phyloP scores from a whole-genome alignment of 2,329 filamentous ascomycete species.

The Ascochyta lentis region DNA sequence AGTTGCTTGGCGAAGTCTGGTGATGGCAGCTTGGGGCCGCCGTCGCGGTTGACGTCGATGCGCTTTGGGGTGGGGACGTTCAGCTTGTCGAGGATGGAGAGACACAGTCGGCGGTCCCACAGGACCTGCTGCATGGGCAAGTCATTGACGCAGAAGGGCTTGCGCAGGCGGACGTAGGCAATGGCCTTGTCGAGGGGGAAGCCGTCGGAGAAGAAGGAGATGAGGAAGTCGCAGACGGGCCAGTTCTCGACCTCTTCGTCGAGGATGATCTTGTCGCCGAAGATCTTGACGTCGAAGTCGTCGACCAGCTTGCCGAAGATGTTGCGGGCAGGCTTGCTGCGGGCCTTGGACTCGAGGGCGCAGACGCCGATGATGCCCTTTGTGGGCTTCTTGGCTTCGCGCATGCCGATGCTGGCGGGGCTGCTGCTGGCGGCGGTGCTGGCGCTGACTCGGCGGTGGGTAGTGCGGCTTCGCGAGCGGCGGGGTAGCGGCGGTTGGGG shows the following conservation, averaged over 20 bases:
- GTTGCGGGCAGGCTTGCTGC: constrained; percentile 95
- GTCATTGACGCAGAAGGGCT: constrained; percentile 97
- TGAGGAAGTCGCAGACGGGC: constrained; percentile 94
- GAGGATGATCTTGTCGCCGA: constrained; percentile 97
- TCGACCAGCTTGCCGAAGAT: constrained; percentile 92
- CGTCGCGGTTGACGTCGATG: constrained; percentile 90
- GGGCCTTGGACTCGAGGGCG: constrained; percentile 91
- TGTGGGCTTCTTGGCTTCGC: constrained; percentile 56
- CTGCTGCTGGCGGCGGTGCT: constrained; percentile 85
- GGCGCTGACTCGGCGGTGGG: constrained; percentile 79
- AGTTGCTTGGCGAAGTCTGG: constrained; percentile 81
- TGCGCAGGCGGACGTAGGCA: constrained; percentile 88
- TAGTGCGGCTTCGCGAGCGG: constrained; percentile 50
- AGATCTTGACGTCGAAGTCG: constrained; percentile 96
- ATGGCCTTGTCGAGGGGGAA: constrained; percentile 98
- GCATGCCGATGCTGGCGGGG: constrained; percentile 68
- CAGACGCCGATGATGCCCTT: constrained; percentile 86
- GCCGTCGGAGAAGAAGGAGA: constrained; percentile 97
- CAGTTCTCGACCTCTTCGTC: constrained; percentile 97
- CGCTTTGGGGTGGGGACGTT: constrained; percentile 87
- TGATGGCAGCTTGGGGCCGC: constrained; percentile 80
- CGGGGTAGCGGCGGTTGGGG: constrained; percentile 22
- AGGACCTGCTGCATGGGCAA: constrained; percentile 96
- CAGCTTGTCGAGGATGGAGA: constrained; percentile 86
- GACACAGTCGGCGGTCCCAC: constrained; percentile 91